Conservation (phyloP, 202 grass and related monocot genomes). For the Bolboschoenoplectus hybrid region DNA sequence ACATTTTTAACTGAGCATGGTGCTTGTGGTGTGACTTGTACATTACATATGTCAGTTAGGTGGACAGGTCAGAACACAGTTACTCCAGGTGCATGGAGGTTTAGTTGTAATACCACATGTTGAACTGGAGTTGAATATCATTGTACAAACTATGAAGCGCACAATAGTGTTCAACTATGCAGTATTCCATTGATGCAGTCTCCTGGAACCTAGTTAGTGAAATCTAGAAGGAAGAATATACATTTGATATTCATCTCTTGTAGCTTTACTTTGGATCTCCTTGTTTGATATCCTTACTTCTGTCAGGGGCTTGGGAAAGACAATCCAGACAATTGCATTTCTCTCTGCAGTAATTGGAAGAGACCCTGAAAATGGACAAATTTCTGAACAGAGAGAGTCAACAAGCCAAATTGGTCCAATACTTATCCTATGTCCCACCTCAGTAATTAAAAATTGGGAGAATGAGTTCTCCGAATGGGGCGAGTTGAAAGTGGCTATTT, state of each 20-base stretch:
- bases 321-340: slow-evolving; percentile 96
- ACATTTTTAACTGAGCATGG: not conserved
- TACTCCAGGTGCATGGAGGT: not conserved
- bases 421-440: slow-evolving; percentile 84
- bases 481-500: slow-evolving; percentile 72
- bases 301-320: slow-evolving; percentile 92
- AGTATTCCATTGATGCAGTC: not conserved
- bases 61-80: not conserved
- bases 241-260: not conserved
- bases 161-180: not conserved
- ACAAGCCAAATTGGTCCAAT: slow-evolving; percentile 53
- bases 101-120: not conserved
- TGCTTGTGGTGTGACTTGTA: not conserved
- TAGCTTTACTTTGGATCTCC: slow-evolving; percentile 17
- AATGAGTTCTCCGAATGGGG: slow-evolving; percentile 94
- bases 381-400: slow-evolving; percentile 39
- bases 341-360: slow-evolving; percentile 73
- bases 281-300: slow-evolving; percentile 42
- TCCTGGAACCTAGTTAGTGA: not conserved
- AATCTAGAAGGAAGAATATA: not conserved
- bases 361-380: slow-evolving; percentile 50
- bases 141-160: not conserved
- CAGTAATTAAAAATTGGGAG: slow-evolving; percentile 95
- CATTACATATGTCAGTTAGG: not conserved
- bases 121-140: not conserved